Conservation (phyloP, 2,329 filamentous ascomycete genomes). For the Aspergillus ochraceoroseus region DNA sequence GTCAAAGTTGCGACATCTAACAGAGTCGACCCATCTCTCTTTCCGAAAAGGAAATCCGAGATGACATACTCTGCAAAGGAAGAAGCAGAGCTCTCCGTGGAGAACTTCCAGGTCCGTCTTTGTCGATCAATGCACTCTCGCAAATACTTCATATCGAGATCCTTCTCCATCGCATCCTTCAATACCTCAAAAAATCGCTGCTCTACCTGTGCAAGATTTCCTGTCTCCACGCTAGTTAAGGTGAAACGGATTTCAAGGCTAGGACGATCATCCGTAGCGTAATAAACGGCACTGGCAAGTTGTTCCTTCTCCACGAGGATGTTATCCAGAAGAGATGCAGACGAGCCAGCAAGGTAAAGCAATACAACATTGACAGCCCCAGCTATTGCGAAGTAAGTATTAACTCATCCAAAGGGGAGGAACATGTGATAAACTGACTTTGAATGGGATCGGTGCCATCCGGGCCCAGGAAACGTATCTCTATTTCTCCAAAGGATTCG, state of each 20-base stretch:
- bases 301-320: slow-evolving; percentile 88
- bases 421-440: slow-evolving; percentile 37
- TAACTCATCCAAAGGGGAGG: slow-evolving; percentile 8
- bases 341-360: slow-evolving; percentile 86
- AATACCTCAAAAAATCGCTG: slow-evolving; percentile 79
- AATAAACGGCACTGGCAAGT: slow-evolving; percentile 78
- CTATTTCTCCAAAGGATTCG: slow-evolving; percentile 83
- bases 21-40: slow-evolving; percentile 73
- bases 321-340: slow-evolving; percentile 87
- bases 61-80: slow-evolving; percentile 85
- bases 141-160: slow-evolving; percentile 85
- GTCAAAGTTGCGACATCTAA: slow-evolving; percentile 51
- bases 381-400: slow-evolving; percentile 34
- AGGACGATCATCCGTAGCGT: slow-evolving; percentile 72
- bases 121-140: slow-evolving; percentile 80
- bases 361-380: slow-evolving; percentile 75
- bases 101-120: slow-evolving; percentile 73
- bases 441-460: slow-evolving; percentile 65
- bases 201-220: slow-evolving; percentile 77
- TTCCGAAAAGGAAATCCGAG: slow-evolving; percentile 85
- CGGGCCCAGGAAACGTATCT: slow-evolving; percentile 82
- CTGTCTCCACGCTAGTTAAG: slow-evolving; percentile 79
- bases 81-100: slow-evolving; percentile 72
- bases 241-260: slow-evolving; percentile 81
- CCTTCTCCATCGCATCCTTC: slow-evolving; percentile 68